Conservation (phyloP, 1,284 basidiomycete genomes). For the Schizopora paradoxa region DNA sequence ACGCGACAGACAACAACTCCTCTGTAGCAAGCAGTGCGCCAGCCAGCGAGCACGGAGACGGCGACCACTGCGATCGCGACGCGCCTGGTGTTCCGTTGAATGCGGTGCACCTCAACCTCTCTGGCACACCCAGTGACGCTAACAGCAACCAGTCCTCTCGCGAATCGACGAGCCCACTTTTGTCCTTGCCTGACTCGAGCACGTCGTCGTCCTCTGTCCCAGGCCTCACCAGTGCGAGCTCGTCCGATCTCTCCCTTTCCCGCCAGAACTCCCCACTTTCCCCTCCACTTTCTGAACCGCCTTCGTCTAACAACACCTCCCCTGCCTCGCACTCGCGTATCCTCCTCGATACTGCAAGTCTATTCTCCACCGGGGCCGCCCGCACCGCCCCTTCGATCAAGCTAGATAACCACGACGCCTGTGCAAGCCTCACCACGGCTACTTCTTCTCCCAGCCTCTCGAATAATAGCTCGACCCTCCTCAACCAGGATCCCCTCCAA, state of each 20-base stretch:
- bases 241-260: conserved; percentile 12
- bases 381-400: not conserved
- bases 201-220: too few relatives aligned
- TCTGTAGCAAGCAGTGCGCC: too few relatives aligned
- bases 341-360: conserved; percentile 11
- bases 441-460: conserved; percentile 15
- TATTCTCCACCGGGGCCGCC: conserved; percentile 4
- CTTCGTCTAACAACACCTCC: conserved; percentile 14
- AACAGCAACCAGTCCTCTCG: not conserved
- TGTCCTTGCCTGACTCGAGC: too few relatives aligned
- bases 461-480: conserved; percentile 15
- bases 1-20: too few relatives aligned
- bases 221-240: conserved; percentile 7
- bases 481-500: not conserved
- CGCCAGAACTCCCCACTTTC: not conserved
- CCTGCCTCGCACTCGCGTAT: conserved; percentile 16
- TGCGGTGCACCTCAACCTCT: too few relatives aligned
- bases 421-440: conserved; percentile 4
- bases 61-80: too few relatives aligned
- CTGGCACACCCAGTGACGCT: not conserved
- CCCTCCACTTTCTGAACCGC: conserved; percentile 12
- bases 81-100: too few relatives aligned
- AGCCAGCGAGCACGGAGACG: too few relatives aligned
- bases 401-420: not conserved
- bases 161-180: not conserved